Evolutionary conservation across 352 stramenopile species (phyloP).

Genomic region (Phytopythium delawarense): DNA sequence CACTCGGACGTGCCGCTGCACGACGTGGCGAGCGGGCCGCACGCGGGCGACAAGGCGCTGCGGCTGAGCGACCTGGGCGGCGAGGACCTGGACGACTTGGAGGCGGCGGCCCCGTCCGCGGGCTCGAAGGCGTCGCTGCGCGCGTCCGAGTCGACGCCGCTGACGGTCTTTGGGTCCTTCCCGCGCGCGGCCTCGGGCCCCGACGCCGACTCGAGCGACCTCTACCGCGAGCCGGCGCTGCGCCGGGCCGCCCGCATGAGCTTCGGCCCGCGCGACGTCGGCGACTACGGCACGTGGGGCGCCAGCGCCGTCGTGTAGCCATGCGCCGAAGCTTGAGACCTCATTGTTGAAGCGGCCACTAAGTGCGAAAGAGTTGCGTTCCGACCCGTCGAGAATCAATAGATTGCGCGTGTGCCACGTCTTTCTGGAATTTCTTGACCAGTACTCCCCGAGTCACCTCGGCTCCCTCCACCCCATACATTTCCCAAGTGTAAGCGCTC

Average conservation of each 20-base stretch:
- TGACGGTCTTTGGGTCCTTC: constrained; percentile 32
- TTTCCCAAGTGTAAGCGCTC: background rate
- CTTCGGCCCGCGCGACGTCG: constrained; percentile 36
- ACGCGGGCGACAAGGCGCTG: constrained; percentile 7
- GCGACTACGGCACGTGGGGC: constrained; percentile 40
- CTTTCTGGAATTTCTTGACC: no score
- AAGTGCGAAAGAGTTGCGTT: no score
- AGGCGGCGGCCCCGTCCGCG: constrained; percentile 7
- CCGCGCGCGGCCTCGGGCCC: constrained; percentile 13
- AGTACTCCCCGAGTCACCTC: no score
- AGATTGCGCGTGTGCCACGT: no score
- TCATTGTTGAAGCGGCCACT: no score
- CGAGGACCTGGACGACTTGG: constrained; percentile 11
- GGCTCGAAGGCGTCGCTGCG: background rate
- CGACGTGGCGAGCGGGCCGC: background rate
- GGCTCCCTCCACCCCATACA: background rate
- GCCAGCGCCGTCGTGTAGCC: constrained; percentile 2
- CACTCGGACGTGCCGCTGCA: constrained; percentile 7
- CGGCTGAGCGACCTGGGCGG: constrained; percentile 10
- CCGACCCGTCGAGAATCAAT: no score
- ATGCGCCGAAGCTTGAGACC: no score
- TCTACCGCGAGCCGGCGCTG: constrained; percentile 70
- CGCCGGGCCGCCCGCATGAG: constrained; percentile 42
- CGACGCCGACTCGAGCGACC: constrained; percentile 53
- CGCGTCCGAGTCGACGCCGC: constrained; percentile 25